Evolutionary conservation across 768 basidiomycete genomes (phyloP).

Genomic region (Calocera cornea): DNA sequence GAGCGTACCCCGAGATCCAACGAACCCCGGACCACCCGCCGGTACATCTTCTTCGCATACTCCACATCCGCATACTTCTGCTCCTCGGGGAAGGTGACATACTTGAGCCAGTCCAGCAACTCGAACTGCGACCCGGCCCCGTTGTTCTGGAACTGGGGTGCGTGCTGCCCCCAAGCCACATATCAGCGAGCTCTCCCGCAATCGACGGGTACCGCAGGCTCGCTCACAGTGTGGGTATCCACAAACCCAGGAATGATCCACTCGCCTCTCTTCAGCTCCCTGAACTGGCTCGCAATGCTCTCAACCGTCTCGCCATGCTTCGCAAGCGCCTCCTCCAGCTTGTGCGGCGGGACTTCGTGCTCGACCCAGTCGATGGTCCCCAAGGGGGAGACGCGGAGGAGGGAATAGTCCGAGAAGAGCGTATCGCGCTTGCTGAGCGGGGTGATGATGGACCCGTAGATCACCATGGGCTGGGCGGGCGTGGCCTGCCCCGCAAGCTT

Average conservation of each 20-base stretch:
- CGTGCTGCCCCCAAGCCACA: conserved; percentile 50
- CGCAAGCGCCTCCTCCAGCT: conserved; percentile 38
- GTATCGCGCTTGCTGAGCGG: background rate
- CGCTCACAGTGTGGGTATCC: conserved; percentile 78
- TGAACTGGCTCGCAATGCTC: conserved; percentile 18
- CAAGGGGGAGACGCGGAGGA: conserved; percentile 34
- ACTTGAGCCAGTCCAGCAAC: conserved; percentile 75
- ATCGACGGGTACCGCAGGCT: background rate
- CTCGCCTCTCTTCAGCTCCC: conserved; percentile 32
- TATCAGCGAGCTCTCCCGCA: background rate
- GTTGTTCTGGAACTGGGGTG: conserved; percentile 63
- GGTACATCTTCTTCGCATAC: conserved; percentile 60
- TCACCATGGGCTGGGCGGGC: background rate
- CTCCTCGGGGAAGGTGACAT: conserved; percentile 82
- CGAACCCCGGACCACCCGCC: conserved; percentile 53
- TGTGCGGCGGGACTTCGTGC: conserved; percentile 34
- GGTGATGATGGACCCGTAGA: background rate
- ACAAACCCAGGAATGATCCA: conserved; percentile 81
- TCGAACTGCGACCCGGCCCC: conserved; percentile 75
- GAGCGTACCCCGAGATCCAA: conserved; percentile 60
- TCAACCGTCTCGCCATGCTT: conserved; percentile 36
- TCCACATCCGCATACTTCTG: conserved; percentile 51
- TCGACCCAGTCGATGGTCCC: conserved; percentile 63
- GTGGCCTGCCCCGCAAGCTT: background rate
- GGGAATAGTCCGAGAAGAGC: background rate